Evolutionary conservation across 2,329 filamentous ascomycete genomes (phyloP), one percentile per base, ranked within the genome.

Genomic region (Chaetomium sp.): DNA sequence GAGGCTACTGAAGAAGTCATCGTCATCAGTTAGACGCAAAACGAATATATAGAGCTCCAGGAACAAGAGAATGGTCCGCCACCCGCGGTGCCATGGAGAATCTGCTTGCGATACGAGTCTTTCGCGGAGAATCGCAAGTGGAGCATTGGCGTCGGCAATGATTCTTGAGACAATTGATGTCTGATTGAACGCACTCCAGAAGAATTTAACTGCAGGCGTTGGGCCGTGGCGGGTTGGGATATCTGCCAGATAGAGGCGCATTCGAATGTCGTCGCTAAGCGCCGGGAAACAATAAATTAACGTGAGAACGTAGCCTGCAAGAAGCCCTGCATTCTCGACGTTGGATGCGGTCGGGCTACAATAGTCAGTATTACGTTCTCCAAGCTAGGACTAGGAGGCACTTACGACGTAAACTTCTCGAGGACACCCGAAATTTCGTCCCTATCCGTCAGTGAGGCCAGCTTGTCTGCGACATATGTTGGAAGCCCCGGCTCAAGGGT

Each of bases 21-120:
- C 92, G 61, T 99, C 94, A 63, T 99, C 94, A 68, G 92, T 95
- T 37, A 97, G 83, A 63, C 94, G 88, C 10, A 97, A 76, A 2
- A 96, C 84, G 68, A 97, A 97, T 2, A 88, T 90, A 68, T 96
- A 99, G 0, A 99, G 79, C 65, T 99, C 94, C 5, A 99, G 78
- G 67, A 99, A 97, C 0, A 99, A 79, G 0, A 97, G 76, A 43
- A 96, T 82, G 1, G 94, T 85, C 14, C 87, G 85, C 94, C 94
- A 99, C 67, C 97, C 90, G 62, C 85, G 80, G 72, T 71, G 76
- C 70, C 67, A 77, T 60, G 62, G 65, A 53, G 68, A 66, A 38
- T 69, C 59, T 19, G 63, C 35, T 45, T 54, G 46, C 54, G 61
- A 33, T 38, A 51, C 41, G 0, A 56, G 52, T 6, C 57, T 58